Conservation (phyloP, 331 rosid genomes). For the Malus hybrid region DNA sequence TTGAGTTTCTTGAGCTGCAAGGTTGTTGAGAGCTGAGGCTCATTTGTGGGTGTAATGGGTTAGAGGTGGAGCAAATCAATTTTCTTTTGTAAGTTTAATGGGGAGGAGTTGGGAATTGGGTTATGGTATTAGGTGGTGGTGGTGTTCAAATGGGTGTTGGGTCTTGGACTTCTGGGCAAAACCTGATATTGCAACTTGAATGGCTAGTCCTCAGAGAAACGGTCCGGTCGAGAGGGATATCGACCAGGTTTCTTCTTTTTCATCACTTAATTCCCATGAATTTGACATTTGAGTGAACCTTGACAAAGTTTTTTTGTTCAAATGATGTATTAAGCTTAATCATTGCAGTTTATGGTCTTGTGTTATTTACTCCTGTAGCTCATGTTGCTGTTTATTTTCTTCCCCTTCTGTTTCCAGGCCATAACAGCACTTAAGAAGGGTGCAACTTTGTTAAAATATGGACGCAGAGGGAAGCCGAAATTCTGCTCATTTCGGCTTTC, state of each 20-base stretch:
- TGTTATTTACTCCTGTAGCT: background rate
- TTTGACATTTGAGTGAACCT: background rate
- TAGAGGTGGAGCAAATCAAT: conserved; percentile 22
- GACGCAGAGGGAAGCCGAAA: conserved; percentile 96
- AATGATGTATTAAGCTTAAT: background rate
- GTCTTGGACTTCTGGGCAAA: conserved; percentile 33
- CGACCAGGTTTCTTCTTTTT: conserved; percentile 56
- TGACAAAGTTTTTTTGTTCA: background rate
- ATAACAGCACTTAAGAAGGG: conserved; percentile 90
- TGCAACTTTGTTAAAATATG: conserved; percentile 77
- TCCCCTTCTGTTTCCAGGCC: conserved; percentile 43
- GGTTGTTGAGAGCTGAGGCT: conserved; percentile 4
- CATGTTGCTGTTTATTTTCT: background rate
- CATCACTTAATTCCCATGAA: background rate
- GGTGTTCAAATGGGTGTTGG: conserved; percentile 68
- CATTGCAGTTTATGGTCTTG: background rate
- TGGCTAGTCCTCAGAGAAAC: conserved; percentile 76
- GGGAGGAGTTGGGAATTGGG: conserved; percentile 41
- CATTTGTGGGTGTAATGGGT: conserved; percentile 38
- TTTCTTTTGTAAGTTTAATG: conserved; percentile 30
- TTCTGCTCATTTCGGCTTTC: conserved; percentile 95
- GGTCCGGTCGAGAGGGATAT: conserved; percentile 63
- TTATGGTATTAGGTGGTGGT: conserved; percentile 31
- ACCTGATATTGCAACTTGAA: conserved; percentile 62
- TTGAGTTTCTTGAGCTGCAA: conserved; percentile 30